Base-by-base conservation (phyloP, 2,329 filamentous ascomycete species). In the Blastomyces percursus region DNA sequence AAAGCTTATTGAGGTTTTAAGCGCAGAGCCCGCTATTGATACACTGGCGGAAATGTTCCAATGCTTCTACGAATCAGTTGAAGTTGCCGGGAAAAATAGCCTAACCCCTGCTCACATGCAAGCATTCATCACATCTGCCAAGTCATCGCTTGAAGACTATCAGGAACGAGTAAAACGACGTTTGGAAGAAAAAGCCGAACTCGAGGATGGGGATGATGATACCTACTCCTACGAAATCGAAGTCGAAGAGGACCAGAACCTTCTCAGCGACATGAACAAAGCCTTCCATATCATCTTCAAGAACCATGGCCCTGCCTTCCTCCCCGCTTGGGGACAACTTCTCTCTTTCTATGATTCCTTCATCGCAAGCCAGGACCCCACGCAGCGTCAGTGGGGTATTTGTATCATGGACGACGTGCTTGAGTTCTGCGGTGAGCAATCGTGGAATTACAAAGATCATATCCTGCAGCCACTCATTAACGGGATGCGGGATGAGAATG, bases 221-320 rank as follows among this genome's bases (percentile, higher is more conserved):
- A 87, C 87, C 19, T 89, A 96, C 69, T 93, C 96, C 60, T 84
- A 87, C 54, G 82, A 95, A 40, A 88, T 95, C 69, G 94, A 93
- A 14, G 92, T 99, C 57, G 94, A 99, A 75, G 94, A 99, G 69
- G 94, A 99, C 73, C 93, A 97, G 77, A 96, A 91, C 27, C 82
- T 99, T 21, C 83, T 99, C 52, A 96, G 92, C 1, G 94, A 99
- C 72, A 99, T 99, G 94, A 99, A 99, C 84, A 99, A 99, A 81
- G 93, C 94, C 0, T 99, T 96, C 83, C 94, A 99, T 77, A 93
- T 91, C 64, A 91, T 99, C 67, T 99, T 99, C 83, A 97, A 97
- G 81, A 92, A 96, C 78, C 91, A 96, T 73, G 90, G 90, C 30
- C 82, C 86, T 11, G 80, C 83, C 12, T 99, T 99, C 81, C 82